Evolutionary conservation across 352 stramenopile species (phyloP).

Genomic region (Pythium rhizo-oryzae): DNA sequence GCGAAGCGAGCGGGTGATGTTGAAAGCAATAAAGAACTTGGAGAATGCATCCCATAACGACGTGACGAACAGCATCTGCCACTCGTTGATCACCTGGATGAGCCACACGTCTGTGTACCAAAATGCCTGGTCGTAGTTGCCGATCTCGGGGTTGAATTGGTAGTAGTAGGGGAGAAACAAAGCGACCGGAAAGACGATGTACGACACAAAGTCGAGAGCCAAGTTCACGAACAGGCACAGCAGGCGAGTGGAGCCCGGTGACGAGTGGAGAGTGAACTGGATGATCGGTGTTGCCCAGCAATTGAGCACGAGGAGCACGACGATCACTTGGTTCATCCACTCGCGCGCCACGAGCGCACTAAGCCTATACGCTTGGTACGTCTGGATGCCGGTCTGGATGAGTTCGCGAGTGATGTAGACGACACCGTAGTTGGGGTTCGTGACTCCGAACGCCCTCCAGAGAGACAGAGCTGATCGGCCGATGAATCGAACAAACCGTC

Average conservation of each 20-base stretch:
- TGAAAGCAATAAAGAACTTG: slow-evolving; percentile 31
- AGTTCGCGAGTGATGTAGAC: slow-evolving; percentile 31
- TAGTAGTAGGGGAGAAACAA: slow-evolving; percentile 31
- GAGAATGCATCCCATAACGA: slow-evolving; percentile 23
- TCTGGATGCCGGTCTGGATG: slow-evolving; percentile 32
- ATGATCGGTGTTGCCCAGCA: slow-evolving; percentile 34
- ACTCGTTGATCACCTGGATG: slow-evolving; percentile 33
- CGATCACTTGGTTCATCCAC: slow-evolving; percentile 33
- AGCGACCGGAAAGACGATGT: slow-evolving; percentile 25
- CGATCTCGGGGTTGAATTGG: slow-evolving; percentile 11
- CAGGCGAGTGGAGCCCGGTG: background rate
- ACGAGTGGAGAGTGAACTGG: background rate
- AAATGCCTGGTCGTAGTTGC: slow-evolving; percentile 18
- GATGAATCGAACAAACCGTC: background rate
- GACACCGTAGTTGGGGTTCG: slow-evolving; percentile 24
- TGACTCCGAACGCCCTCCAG: slow-evolving; percentile 21
- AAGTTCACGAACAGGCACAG: slow-evolving; percentile 24
- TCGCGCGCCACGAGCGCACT: slow-evolving; percentile 21
- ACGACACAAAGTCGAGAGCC: slow-evolving; percentile 29
- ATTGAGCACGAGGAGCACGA: slow-evolving; percentile 31
- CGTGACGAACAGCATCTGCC: slow-evolving; percentile 28
- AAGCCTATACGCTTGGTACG: slow-evolving; percentile 33
- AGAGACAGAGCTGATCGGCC: background rate
- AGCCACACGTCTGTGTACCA: slow-evolving; percentile 35
- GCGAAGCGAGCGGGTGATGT: slow-evolving; percentile 20